Percentiles rank a stretch among this genome's conserved stretches.
Evolutionary conservation across 331 rosid species (phyloP).

Genomic region (Acacia concinna): DNA sequence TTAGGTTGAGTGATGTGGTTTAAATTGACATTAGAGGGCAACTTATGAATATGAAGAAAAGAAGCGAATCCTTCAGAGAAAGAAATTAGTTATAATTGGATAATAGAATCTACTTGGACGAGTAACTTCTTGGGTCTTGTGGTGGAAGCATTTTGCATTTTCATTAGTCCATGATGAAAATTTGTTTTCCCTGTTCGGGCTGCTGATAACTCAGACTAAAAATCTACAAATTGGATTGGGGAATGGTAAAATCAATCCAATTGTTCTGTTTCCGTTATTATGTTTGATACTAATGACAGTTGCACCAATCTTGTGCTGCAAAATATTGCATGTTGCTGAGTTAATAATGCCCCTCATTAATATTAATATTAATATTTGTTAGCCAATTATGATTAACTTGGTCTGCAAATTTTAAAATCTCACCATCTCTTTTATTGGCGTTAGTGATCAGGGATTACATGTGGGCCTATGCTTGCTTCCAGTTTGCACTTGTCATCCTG

Average conservation of each 20-base stretch:
- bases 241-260: not conserved
- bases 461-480: conserved; percentile 90
- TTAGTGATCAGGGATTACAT: conserved; percentile 74
- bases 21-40: not conserved
- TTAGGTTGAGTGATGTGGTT: not conserved
- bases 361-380: not conserved
- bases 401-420: not conserved
- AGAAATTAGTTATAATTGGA: not conserved
- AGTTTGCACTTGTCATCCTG: conserved; percentile 76
- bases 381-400: not conserved
- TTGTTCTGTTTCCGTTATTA: not conserved
- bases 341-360: not conserved
- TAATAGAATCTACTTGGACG: not conserved
- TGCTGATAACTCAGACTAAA: not conserved
- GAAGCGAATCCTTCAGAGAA: not conserved
- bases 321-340: not conserved
- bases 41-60: not conserved
- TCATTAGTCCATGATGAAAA: not conserved
- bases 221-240: not conserved
- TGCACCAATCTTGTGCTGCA: not conserved
- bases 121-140: not conserved
- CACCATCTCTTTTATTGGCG: conserved; percentile 26
- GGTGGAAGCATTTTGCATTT: not conserved
- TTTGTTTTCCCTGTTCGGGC: not conserved
- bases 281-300: not conserved